Base-by-base conservation (phyloP, 2,329 filamentous ascomycete species). In the Phaeosphaeria sp. region DNA sequence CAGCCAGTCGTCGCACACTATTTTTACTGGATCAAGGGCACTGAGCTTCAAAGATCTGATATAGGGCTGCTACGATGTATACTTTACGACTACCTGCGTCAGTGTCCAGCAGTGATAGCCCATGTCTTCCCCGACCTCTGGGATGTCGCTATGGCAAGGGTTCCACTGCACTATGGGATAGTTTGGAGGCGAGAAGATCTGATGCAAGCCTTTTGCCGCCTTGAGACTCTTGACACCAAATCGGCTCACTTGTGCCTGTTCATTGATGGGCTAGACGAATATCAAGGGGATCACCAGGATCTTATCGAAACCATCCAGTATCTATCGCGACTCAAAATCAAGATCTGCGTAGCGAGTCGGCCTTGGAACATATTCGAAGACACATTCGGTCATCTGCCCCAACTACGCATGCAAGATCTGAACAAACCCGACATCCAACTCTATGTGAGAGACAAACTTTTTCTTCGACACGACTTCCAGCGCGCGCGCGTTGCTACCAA, bases 221-320 rank as follows among this genome's bases (percentile, higher is more conserved):
- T 50, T 4, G 43, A 53, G 18, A 27, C 15, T 2, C 11, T 27
- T 30, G 17, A 44, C 42, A 44, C 22, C 36, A 39, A 39, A 7
- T 39, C 36, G 15, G 36, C 36, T 3, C 36, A 39, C n/a, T 15
- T 62, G 15, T 55, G 43, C 23, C 25, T 64, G 33, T 60, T 64
- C 36, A 53, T 64, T 18, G 62, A 62, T 44, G 59, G 59, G 5
- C 44, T 64, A 1, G 62, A 64, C 21, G 59, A 64, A 21, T 64
- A 46, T 30, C 18, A 56, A 9, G 62, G 56, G 10, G 23, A 55
- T 21, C 51, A 43, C 36, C 22, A 49, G n/a, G 49, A 56, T 23
- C 20, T 64, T 3, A 48, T 55, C 30, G 13, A 52, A 11, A 39
- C 48, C 9, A 46, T 64, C 15, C 25, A 44, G 6, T 22, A 27